These are phyloP conservation scores for Trametes sp. DNA, from an alignment of 1,284 basidiomycete genomes.

Conservation along the genomic window DNA sequence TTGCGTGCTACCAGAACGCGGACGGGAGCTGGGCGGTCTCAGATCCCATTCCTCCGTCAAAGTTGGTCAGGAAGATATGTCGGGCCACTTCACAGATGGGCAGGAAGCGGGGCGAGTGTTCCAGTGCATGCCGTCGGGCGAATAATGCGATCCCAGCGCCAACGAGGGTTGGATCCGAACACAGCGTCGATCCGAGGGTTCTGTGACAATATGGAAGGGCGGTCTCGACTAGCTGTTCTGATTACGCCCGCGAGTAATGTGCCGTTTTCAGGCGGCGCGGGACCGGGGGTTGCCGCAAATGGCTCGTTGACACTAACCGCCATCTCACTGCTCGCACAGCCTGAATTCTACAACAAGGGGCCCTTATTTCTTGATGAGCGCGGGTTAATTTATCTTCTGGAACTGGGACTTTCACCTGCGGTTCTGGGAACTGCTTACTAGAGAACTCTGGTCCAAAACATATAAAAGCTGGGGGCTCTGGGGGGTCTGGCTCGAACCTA, in stretches of 20 bases:
- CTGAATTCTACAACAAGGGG: slow-evolving; percentile 27
- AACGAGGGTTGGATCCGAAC: slow-evolving; percentile 22
- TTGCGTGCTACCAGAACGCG: slow-evolving; percentile 11
- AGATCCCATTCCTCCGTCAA: slow-evolving; percentile 12
- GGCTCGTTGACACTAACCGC: slow-evolving; percentile 30
- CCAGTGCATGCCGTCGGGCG: slow-evolving; percentile 22
- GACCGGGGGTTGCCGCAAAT: slow-evolving; percentile 26
- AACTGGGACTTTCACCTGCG: slow-evolving; percentile 27
- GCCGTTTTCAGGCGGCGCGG: slow-evolving; percentile 23
- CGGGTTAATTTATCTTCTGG: slow-evolving; percentile 32
- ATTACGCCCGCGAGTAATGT: slow-evolving; percentile 20
- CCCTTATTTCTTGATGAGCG: slow-evolving; percentile 34
- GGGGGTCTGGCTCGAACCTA: slow-evolving; percentile 17
- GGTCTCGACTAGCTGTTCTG: slow-evolving; percentile 16
- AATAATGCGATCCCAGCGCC: slow-evolving; percentile 26
- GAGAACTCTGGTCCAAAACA: slow-evolving; percentile 28
- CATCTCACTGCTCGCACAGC: slow-evolving; percentile 32
- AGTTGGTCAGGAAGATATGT: slow-evolving; percentile 6
- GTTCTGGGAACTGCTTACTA: slow-evolving; percentile 33
- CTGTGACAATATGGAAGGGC: slow-evolving; percentile 28
- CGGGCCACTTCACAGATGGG: slow-evolving; percentile 22
- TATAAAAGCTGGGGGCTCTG: slow-evolving; percentile 32
- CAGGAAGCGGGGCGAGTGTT: slow-evolving; percentile 16
- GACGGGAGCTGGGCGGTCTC: slow-evolving; percentile 1
- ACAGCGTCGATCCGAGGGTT: slow-evolving; percentile 32